These are phyloP conservation scores for Arthroderma sp. DNA, from an alignment of 2,329 filamentous ascomycete species.

Conservation along the genomic window DNA sequence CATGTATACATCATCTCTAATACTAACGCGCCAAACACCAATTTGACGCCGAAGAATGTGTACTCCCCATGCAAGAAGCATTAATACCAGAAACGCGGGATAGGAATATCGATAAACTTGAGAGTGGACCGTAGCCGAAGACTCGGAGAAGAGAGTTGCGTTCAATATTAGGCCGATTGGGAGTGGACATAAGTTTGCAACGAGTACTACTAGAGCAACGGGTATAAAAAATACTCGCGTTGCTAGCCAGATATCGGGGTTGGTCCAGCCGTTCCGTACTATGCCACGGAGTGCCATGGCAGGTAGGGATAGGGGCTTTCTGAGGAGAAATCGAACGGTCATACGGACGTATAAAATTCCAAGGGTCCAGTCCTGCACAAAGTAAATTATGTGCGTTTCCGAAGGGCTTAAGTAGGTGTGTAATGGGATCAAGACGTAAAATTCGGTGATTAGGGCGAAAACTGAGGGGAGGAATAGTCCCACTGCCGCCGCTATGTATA, in stretches of 20 bases:
- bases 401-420: constrained; percentile 56
- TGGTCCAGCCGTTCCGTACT: constrained; percentile 60
- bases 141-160: constrained; percentile 27
- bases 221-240: constrained; percentile 83
- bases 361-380: constrained; percentile 89
- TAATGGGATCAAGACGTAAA: constrained; percentile 77
- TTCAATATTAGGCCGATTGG: constrained; percentile 44
- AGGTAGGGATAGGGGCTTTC: constrained; percentile 57
- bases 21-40: constrained; percentile 63
- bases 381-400: constrained; percentile 47
- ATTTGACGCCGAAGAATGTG: constrained; percentile 43
- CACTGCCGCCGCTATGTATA: constrained; percentile 66
- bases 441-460: constrained; percentile 66
- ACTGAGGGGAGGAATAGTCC: constrained; percentile 69
- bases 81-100: constrained; percentile 48
- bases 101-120: constrained; percentile 59
- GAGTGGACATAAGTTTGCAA: constrained; percentile 55
- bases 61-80: constrained; percentile 38
- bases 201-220: constrained; percentile 46
- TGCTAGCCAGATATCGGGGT: constrained; percentile 65
- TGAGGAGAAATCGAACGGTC: constrained; percentile 54
- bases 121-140: constrained; percentile 23
- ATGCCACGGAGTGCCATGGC: constrained; percentile 64
- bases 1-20: constrained; percentile 89
- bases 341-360: constrained; percentile 85